These are phyloP conservation scores for Hemileccinum impolitum DNA, from an alignment of 768 basidiomycete genomes.

Conservation along the genomic window DNA sequence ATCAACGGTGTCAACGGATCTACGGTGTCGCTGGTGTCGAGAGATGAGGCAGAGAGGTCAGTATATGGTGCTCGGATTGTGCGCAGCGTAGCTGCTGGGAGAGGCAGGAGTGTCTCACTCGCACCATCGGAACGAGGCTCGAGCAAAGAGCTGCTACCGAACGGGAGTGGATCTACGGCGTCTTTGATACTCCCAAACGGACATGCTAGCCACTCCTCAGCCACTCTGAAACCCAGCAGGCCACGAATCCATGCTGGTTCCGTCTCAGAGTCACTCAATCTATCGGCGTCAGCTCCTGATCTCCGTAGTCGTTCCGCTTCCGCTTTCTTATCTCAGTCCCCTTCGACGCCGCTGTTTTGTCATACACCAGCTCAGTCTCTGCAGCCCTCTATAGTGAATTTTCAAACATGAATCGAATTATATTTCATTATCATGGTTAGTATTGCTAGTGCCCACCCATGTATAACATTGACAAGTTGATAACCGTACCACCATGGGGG, in stretches of 20 bases:
- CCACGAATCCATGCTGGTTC: slow-evolving; percentile 10
- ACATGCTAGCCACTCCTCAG: slow-evolving; percentile 16
- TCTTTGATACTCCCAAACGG: slow-evolving; percentile 24
- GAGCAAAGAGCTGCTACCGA: slow-evolving; percentile 10
- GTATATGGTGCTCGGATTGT: slow-evolving; percentile 49
- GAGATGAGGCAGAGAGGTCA: slow-evolving; percentile 16
- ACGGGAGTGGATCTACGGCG: slow-evolving; percentile 8
- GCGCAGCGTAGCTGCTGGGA: slow-evolving; percentile 49
- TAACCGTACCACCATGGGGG: not conserved
- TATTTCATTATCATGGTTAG: slow-evolving; percentile 14
- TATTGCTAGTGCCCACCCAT: slow-evolving; percentile 21
- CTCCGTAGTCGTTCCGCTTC: slow-evolving; percentile 16
- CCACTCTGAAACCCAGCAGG: slow-evolving; percentile 19
- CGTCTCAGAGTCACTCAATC: slow-evolving; percentile 7
- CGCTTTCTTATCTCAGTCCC: slow-evolving; percentile 5
- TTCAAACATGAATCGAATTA: slow-evolving; percentile 25
- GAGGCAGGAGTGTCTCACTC: slow-evolving; percentile 40
- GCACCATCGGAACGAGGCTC: slow-evolving; percentile 30
- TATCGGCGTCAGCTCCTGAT: slow-evolving; percentile 28
- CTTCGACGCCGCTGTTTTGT: slow-evolving; percentile 12
- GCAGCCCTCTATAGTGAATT: slow-evolving; percentile 17
- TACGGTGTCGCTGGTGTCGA: slow-evolving; percentile 40
- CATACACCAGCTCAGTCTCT: slow-evolving; percentile 11
- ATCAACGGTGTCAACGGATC: slow-evolving; percentile 42
- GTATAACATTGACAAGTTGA: slow-evolving; percentile 22